Conservation (phyloP, 306 rosid genomes). For the Prunus armeniaca region DNA sequence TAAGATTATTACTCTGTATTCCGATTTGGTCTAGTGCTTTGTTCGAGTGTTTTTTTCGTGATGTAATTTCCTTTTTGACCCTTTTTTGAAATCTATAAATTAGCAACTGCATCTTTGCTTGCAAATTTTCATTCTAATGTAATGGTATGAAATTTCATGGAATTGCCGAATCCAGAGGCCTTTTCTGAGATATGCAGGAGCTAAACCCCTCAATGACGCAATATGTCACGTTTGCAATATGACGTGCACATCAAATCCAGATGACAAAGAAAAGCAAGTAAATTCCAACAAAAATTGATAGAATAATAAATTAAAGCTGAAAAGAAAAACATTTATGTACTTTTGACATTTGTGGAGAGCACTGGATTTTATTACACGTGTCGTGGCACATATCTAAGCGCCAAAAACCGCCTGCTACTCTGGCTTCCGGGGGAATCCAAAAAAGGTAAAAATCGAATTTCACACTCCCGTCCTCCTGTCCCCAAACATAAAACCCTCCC, state of each 20-base stretch:
- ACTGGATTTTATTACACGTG: neutral
- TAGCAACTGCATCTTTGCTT: neutral
- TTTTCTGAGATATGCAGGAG: neutral
- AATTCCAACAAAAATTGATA: neutral
- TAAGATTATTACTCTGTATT: slow-evolving; percentile 30
- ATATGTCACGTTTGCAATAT: neutral
- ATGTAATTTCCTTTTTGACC: slow-evolving; percentile 8
- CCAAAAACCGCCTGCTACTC: neutral
- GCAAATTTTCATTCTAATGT: neutral
- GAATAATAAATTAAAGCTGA: too few species aligned
- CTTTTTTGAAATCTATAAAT: neutral
- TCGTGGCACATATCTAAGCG: neutral
- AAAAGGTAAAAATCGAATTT: too few species aligned
- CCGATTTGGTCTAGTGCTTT: slow-evolving; percentile 45
- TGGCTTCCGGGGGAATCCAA: neutral
- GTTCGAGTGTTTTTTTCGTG: slow-evolving; percentile 22
- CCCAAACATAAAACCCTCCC: neutral
- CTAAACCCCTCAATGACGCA: neutral
- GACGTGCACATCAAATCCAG: too few species aligned
- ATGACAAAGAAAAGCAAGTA: too few species aligned
- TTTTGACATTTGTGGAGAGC: neutral
- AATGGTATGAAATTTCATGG: neutral
- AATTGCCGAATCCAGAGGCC: neutral
- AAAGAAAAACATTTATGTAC: neutral
- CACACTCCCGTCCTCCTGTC: neutral